phyloP scores from a whole-genome alignment of 2,329 filamentous ascomycete species.

The Calonectria ilicicola region DNA sequence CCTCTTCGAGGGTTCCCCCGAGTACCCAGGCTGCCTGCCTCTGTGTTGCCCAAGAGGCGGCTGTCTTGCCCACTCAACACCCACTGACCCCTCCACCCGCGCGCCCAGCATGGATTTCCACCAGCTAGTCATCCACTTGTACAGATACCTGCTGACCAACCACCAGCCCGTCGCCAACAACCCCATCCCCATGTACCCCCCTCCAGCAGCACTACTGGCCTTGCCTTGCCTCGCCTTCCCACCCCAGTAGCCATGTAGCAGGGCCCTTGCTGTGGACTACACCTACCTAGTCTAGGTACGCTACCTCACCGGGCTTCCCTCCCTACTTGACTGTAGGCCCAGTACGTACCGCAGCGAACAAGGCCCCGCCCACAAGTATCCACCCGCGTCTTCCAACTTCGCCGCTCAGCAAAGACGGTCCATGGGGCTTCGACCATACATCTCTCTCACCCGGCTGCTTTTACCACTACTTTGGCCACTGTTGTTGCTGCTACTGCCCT shows the following conservation, averaged over 20 bases:
- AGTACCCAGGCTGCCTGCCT: conserved; percentile 6
- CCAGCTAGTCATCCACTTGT: conserved; percentile 5
- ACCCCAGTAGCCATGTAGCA: conserved; percentile 6
- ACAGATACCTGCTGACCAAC: conserved; percentile 5
- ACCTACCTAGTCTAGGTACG: neutral
- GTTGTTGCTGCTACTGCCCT: conserved; percentile 25
- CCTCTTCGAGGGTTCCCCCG: conserved; percentile 7
- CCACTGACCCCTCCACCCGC: conserved; percentile 17
- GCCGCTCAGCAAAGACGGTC: conserved; percentile 25
- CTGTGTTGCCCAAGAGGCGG: conserved; percentile 13
- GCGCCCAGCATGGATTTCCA: conserved; percentile 18
- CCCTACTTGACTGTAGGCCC: neutral
- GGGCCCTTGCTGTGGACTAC: conserved; percentile 7
- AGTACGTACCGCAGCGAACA: conserved; percentile 18
- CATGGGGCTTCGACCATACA: conserved; percentile 23
- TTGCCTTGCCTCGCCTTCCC: conserved; percentile 2
- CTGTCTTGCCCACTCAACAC: conserved; percentile 21
- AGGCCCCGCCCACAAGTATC: conserved; percentile 25
- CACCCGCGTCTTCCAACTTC: conserved; percentile 23
- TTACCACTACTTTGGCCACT: conserved; percentile 19
- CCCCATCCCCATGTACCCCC: conserved; percentile 13
- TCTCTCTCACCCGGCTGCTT: conserved; percentile 23
- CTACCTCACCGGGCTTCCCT: neutral
- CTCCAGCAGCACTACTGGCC: conserved; percentile 5
- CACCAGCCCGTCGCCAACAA: neutral